Percentiles rank a stretch among this genome's conserved stretches.
Evolutionary conservation across 2,329 filamentous ascomycete genomes (phyloP).

Genomic region (Neonectria hederae): DNA sequence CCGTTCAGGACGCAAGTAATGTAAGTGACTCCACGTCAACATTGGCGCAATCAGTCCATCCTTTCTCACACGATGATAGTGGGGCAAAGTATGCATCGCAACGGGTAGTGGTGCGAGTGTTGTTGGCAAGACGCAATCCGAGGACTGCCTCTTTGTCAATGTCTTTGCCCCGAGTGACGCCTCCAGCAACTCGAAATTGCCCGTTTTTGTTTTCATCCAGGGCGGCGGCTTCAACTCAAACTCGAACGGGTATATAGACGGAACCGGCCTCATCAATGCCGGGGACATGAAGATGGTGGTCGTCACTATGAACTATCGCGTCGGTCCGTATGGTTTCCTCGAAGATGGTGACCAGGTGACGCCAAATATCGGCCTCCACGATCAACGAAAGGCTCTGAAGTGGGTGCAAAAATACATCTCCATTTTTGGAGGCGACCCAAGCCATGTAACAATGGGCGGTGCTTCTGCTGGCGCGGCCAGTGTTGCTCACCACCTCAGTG

Average conservation of each 20-base stretch:
- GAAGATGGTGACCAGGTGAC: constrained; percentile 65
- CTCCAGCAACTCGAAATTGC: constrained; percentile 61
- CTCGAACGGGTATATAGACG: constrained; percentile 64
- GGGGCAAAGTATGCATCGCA: constrained; percentile 43
- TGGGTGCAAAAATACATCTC: constrained; percentile 75
- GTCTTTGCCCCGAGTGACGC: constrained; percentile 68
- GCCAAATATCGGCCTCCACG: constrained; percentile 75
- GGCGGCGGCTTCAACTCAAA: constrained; percentile 68
- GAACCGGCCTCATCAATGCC: constrained; percentile 64
- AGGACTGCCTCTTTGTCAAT: constrained; percentile 77
- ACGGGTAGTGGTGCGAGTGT: constrained; percentile 37
- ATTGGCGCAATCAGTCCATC: not conserved
- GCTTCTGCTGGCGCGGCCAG: constrained; percentile 74
- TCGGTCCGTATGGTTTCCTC: constrained; percentile 78
- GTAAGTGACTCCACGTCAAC: too few relatives aligned
- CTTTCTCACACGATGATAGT: constrained; percentile 27
- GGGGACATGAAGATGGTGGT: constrained; percentile 71
- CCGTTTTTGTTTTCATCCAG: constrained; percentile 69
- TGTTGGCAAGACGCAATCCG: constrained; percentile 50
- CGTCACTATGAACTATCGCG: constrained; percentile 80
- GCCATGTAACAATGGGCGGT: constrained; percentile 74
- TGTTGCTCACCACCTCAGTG: constrained; percentile 70
- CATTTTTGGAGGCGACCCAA: constrained; percentile 74
- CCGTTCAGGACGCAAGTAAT: constrained; percentile 62
- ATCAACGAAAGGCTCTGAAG: constrained; percentile 73